These are phyloP conservation scores for Carpinus viminea DNA, from an alignment of 306 rosid genomes.

Conservation along the genomic window DNA sequence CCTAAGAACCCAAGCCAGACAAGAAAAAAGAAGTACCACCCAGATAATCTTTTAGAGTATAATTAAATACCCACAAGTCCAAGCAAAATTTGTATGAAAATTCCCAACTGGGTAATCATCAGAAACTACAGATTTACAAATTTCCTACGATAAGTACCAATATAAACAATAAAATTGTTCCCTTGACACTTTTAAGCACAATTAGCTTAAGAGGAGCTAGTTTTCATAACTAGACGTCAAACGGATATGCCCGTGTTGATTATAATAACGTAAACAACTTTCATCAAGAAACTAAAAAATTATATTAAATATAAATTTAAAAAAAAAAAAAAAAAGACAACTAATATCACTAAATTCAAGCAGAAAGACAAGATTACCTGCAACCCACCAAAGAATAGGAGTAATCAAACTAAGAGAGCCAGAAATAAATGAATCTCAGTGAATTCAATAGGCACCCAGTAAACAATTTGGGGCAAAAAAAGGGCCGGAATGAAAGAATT, in stretches of 20 bases:
- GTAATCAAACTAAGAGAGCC: conserved; percentile 12
- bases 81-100: neutral
- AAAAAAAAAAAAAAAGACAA: neutral
- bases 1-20: neutral
- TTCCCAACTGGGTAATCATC: too few relatives aligned
- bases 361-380: conserved; percentile 43
- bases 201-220: conserved; percentile 13
- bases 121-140: conserved; percentile 5
- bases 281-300: neutral
- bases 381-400: conserved; percentile 29
- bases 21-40: neutral
- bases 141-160: conserved; percentile 9
- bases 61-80: neutral
- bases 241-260: conserved; percentile 5
- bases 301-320: neutral
- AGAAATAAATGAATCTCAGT: conserved; percentile 13
- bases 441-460: conserved; percentile 19
- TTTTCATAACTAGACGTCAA: conserved; percentile 16
- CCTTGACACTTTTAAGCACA: conserved; percentile 9
- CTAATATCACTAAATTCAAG: neutral
- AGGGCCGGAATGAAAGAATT: conserved; percentile 25
- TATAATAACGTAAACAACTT: neutral
- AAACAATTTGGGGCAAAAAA: conserved; percentile 16
- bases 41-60: neutral
- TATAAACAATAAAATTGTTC: neutral